Conservation (phyloP, 2,329 filamentous ascomycete genomes). For the Elsinoe arachidis region DNA sequence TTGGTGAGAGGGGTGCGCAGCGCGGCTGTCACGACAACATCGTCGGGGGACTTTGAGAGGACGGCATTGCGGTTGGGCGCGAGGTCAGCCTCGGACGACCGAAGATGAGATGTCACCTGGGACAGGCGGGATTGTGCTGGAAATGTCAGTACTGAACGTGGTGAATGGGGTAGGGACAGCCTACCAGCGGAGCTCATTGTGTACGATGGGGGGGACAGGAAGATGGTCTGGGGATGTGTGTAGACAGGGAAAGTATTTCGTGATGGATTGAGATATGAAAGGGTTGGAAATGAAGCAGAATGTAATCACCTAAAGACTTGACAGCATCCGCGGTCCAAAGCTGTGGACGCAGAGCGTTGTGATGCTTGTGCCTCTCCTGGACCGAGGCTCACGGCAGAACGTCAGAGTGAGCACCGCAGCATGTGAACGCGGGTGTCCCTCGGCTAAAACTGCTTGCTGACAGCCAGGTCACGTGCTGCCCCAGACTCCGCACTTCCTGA, state of each 20-base stretch:
- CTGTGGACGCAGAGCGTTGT: neutral
- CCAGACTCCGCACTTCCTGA: no score
- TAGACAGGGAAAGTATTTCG: neutral
- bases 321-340: constrained; percentile 9
- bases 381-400: constrained; percentile 2
- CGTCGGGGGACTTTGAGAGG: constrained; percentile 49
- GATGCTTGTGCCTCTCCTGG: constrained; percentile 10
- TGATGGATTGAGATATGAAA: constrained; percentile 14
- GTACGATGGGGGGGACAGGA: neutral
- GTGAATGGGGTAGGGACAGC: neutral
- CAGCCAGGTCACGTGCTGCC: neutral
- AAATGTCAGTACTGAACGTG: neutral
- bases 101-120: constrained; percentile 51
- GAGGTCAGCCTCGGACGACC: constrained; percentile 30
- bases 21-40: constrained; percentile 83
- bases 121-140: constrained; percentile 50
- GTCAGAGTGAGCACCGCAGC: constrained; percentile 7
- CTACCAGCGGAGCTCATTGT: constrained; percentile 5
- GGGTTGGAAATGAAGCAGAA: constrained; percentile 15
- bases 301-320: neutral
- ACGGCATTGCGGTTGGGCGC: constrained; percentile 35
- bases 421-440: constrained; percentile 4
- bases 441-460: neutral
- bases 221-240: neutral
- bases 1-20: constrained; percentile 89